A percentile compares a stretch with the other conserved stretches of the same genome.
These are phyloP conservation scores for Carex sylvatica DNA, from an alignment of 202 grass and related monocot species.

Conservation along the genomic window DNA sequence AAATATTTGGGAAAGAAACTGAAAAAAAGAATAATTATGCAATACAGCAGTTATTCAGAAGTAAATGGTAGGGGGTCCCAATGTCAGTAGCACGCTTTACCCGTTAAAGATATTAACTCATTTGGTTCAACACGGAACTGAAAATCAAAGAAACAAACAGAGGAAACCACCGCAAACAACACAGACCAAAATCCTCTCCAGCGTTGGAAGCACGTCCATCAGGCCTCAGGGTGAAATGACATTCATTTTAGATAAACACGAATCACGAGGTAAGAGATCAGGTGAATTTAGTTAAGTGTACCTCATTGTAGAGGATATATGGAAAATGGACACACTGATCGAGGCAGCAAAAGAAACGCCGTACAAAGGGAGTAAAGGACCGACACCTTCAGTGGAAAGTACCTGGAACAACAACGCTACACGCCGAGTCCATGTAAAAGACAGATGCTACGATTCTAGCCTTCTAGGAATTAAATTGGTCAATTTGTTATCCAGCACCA, in stretches of 20 bases:
- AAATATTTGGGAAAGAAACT: no score
- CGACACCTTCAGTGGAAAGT: slow-evolving; percentile 2
- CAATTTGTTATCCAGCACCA: background rate
- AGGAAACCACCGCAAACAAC: background rate
- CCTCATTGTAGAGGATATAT: background rate
- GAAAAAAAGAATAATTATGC: no score
- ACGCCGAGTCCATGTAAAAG: slow-evolving; percentile 13
- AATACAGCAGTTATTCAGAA: background rate
- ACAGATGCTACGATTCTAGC: background rate
- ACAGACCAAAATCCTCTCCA: background rate
- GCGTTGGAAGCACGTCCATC: no score
- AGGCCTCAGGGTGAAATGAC: background rate
- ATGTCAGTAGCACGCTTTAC: background rate
- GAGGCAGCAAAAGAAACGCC: background rate
- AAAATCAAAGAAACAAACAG: background rate
- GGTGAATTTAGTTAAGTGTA: no score
- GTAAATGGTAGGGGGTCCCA: background rate
- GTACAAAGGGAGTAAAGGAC: slow-evolving; percentile 5
- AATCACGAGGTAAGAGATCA: background rate
- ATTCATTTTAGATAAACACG: background rate
- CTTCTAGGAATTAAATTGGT: background rate
- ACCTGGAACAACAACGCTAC: background rate
- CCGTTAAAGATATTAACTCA: background rate
- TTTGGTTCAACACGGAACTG: background rate
- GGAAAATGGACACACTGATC: background rate